phyloP scores from a whole-genome alignment of 2,329 filamentous ascomycete genomes.

The Nemania sp. region DNA sequence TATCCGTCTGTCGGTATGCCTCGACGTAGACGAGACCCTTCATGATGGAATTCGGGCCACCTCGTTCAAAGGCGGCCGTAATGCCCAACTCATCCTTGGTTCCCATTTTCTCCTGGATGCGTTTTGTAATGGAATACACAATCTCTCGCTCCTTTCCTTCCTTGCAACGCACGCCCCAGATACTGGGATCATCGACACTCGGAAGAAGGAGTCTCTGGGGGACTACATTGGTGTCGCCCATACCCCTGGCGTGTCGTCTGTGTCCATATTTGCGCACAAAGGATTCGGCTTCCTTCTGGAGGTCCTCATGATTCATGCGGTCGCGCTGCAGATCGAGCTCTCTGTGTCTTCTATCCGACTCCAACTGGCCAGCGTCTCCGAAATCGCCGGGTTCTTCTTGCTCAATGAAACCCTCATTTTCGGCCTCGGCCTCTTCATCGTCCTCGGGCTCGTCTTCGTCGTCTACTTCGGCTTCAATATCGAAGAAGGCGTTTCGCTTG shows the following conservation, averaged over 20 bases:
- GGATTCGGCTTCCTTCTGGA: slow-evolving; percentile 88
- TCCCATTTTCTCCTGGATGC: slow-evolving; percentile 77
- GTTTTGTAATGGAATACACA: slow-evolving; percentile 84
- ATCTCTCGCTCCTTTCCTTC: slow-evolving; percentile 95
- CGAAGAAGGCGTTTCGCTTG: slow-evolving; percentile 84
- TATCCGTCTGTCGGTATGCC: slow-evolving; percentile 83
- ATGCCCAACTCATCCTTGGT: slow-evolving; percentile 83
- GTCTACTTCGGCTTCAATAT: slow-evolving; percentile 97
- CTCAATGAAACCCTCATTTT: slow-evolving; percentile 81
- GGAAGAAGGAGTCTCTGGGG: slow-evolving; percentile 87
- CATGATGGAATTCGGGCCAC: slow-evolving; percentile 77
- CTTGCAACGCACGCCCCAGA: slow-evolving; percentile 92
- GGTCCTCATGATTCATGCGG: slow-evolving; percentile 83
- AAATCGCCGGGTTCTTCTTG: slow-evolving; percentile 91
- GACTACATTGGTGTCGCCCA: slow-evolving; percentile 74
- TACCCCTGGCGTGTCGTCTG: slow-evolving; percentile 66
- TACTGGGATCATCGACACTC: slow-evolving; percentile 92
- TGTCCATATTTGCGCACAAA: slow-evolving; percentile 88
- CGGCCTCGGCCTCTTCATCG: slow-evolving; percentile 94
- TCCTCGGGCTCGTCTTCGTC: slow-evolving; percentile 86
- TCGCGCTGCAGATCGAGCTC: slow-evolving; percentile 93
- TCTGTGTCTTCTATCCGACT: slow-evolving; percentile 89
- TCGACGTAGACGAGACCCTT: slow-evolving; percentile 95
- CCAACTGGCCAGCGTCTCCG: slow-evolving; percentile 76
- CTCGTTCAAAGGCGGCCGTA: slow-evolving; percentile 89